phyloP scores from a whole-genome alignment of 176 grass and related monocot species.

The Oryza nivara region DNA sequence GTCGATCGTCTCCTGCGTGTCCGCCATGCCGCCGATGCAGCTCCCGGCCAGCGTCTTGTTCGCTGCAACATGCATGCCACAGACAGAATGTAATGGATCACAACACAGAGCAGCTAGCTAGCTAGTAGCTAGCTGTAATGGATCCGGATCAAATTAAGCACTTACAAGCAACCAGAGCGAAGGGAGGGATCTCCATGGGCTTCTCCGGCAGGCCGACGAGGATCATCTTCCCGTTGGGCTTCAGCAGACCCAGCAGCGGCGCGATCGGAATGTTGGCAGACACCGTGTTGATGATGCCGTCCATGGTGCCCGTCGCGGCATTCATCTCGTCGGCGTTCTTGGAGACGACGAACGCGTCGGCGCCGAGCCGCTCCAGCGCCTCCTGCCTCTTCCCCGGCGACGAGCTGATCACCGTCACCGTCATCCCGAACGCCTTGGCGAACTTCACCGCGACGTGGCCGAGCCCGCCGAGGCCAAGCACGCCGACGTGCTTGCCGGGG shows the following conservation, averaged over 20 bases:
- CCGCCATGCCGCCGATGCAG: conserved; percentile 60
- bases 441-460: conserved; percentile 82
- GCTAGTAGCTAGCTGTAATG: too few species aligned
- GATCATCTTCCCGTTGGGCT: neutral
- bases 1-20: conserved; percentile 80
- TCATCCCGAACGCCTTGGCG: conserved; percentile 16
- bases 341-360: conserved; percentile 56
- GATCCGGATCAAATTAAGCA: neutral
- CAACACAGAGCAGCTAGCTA: too few species aligned
- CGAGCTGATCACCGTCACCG: conserved; percentile 73
- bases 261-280: neutral
- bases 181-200: conserved; percentile 9
- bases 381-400: conserved; percentile 56
- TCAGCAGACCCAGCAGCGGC: neutral
- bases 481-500: conserved; percentile 57
- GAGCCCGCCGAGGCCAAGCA: conserved; percentile 62
- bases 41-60: conserved; percentile 62
- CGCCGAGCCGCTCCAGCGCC: conserved; percentile 54
- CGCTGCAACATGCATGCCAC: conserved; percentile 1
- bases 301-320: neutral
- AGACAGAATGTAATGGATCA: neutral
- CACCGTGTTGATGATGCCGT: neutral
- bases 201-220: neutral
- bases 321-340: neutral
- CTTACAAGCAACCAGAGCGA: conserved; percentile 9